Conservation (phyloP, 2,329 filamentous ascomycete genomes). For the Calonectria leucothoes region DNA sequence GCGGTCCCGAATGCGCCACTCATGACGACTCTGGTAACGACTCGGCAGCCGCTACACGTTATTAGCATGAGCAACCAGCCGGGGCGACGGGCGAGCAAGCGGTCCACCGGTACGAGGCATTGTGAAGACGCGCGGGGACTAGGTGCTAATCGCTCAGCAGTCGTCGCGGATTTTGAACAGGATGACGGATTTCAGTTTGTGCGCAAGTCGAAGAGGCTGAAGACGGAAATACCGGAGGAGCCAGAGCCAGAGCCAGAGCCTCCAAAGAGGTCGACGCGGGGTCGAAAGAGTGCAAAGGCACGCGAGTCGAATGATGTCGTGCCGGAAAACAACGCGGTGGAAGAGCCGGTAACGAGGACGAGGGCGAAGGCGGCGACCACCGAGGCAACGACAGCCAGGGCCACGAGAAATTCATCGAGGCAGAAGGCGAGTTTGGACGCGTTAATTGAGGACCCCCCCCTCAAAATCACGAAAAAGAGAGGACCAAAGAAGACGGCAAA, state of each 20-base stretch:
- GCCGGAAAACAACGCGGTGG: conserved; percentile 32
- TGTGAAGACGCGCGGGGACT: conserved; percentile 20
- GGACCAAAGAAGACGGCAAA: conserved; percentile 58
- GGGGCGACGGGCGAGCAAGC: conserved; percentile 72
- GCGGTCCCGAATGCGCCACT: conserved; percentile 58
- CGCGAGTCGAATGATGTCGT: conserved; percentile 48
- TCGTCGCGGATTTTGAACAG: conserved; percentile 69
- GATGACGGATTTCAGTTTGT: conserved; percentile 84
- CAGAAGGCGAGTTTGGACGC: conserved; percentile 55
- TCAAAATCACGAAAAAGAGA: conserved; percentile 52
- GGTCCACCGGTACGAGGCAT: conserved; percentile 67
- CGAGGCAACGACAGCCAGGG: background rate
- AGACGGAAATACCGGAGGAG: conserved; percentile 62
- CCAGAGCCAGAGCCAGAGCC: conserved; percentile 51
- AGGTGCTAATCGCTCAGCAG: conserved; percentile 42
- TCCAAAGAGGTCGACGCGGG: conserved; percentile 54
- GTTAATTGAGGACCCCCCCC: conserved; percentile 50
- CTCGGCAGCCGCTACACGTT: conserved; percentile 73
- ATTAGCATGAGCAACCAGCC: conserved; percentile 77
- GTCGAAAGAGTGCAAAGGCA: conserved; percentile 47
- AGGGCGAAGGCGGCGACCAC: conserved; percentile 31
- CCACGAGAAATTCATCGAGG: conserved; percentile 48
- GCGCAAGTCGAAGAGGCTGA: conserved; percentile 73
- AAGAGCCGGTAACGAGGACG: conserved; percentile 34
- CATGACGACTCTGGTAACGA: conserved; percentile 78